Conservation (phyloP, 2,329 filamentous ascomycete species). For the Amauroascus niger region DNA sequence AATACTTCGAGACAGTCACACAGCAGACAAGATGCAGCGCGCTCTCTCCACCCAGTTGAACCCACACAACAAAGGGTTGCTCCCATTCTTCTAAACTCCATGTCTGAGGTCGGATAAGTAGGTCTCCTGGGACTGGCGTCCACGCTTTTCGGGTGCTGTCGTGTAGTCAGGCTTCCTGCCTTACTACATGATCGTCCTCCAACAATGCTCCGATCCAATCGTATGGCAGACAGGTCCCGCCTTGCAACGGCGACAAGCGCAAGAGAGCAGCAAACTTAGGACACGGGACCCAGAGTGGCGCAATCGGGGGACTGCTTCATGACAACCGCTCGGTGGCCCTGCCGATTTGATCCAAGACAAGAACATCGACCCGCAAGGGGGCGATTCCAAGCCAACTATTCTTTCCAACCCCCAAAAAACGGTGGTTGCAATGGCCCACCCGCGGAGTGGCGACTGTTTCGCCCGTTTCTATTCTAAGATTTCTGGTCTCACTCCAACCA, state of each 20-base stretch:
- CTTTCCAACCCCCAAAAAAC: neutral
- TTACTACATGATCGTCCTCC: neutral
- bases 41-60: constrained; percentile 4
- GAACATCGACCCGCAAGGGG: neutral
- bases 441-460: neutral
- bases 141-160: constrained; percentile 3
- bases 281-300: neutral
- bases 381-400: neutral
- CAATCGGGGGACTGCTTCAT: neutral
- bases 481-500: constrained; percentile 21
- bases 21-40: constrained; percentile 7
- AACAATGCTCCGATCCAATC: constrained; percentile 7
- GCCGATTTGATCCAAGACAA: neutral
- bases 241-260: neutral
- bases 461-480: neutral
- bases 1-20: constrained; percentile 6
- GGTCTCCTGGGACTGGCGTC: neutral
- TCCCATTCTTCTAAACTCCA: neutral
- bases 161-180: neutral
- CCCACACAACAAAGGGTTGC: constrained; percentile 9
- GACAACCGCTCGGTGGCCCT: neutral
- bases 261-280: neutral
- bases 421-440: neutral
- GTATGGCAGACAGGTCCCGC: neutral
- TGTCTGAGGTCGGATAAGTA: neutral